Percentiles rank a stretch among this genome's conserved stretches.
phyloP scores from a whole-genome alignment of 1,284 basidiomycete species.

The Microbotryum saponariae region DNA sequence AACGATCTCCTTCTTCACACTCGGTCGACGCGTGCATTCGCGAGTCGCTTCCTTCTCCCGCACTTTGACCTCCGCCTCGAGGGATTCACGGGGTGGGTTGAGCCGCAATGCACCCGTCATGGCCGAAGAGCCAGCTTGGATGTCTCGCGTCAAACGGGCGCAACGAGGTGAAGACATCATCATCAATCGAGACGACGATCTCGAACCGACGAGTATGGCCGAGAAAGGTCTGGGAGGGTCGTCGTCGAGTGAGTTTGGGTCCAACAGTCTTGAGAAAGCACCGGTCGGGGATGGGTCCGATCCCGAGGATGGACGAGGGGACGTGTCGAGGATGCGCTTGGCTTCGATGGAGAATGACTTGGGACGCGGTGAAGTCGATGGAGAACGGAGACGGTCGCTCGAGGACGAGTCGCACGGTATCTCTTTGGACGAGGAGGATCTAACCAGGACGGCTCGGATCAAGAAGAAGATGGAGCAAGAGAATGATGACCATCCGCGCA shows the following conservation, averaged over 20 bases:
- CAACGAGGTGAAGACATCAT: conserved; percentile 60
- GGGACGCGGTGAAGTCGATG: conserved; percentile 1
- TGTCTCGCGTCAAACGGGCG: conserved; percentile 63
- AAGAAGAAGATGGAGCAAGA: conserved; percentile 9
- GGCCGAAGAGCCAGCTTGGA: conserved; percentile 57
- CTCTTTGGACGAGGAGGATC: conserved; percentile 3
- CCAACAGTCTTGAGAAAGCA: conserved; percentile 7
- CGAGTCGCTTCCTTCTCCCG: conserved; percentile 80
- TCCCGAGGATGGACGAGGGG: conserved; percentile 1
- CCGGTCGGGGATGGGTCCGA: conserved; percentile 1
- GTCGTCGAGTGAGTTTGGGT: background rate
- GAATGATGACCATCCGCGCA: conserved; percentile 23
- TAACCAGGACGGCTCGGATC: conserved; percentile 8
- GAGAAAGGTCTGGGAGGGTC: conserved; percentile 12
- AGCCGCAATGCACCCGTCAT: background rate
- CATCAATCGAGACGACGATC: conserved; percentile 64
- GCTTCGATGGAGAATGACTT: background rate
- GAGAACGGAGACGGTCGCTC: background rate
- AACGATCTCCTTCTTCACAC: conserved; percentile 85
- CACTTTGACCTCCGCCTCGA: conserved; percentile 51
- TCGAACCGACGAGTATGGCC: conserved; percentile 14
- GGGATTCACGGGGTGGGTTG: conserved; percentile 11
- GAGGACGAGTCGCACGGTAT: background rate
- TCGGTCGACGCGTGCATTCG: conserved; percentile 77
- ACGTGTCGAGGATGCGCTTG: background rate